phyloP scores from a whole-genome alignment of 2,329 filamentous ascomycete genomes.

The Neofusicoccum parvum region DNA sequence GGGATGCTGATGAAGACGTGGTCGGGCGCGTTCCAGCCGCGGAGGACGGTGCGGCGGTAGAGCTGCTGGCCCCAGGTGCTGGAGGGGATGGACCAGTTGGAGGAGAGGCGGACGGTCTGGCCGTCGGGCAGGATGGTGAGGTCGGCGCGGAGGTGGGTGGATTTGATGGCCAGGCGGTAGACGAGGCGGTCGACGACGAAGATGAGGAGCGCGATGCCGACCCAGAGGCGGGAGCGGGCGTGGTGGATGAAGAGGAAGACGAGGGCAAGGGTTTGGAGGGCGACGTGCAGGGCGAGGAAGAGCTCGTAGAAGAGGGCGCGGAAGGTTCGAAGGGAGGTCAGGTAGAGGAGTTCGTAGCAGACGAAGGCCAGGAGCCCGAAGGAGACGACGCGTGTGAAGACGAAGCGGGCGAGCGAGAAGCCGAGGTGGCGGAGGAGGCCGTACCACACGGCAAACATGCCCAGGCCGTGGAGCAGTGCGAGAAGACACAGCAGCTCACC shows the following conservation, averaged over 20 bases:
- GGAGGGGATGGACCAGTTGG: constrained; percentile 43
- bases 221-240: constrained; percentile 54
- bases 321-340: constrained; percentile 63
- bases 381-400: constrained; percentile 55
- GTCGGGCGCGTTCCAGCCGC: constrained; percentile 63
- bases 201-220: constrained; percentile 55
- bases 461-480: constrained; percentile 57
- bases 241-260: constrained; percentile 64
- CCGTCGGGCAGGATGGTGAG: constrained; percentile 59
- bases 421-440: constrained; percentile 53
- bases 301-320: constrained; percentile 64
- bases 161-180: constrained; percentile 59
- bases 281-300: constrained; percentile 61
- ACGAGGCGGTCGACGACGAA: constrained; percentile 61
- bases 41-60: constrained; percentile 37
- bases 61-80: constrained; percentile 22
- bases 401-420: constrained; percentile 53
- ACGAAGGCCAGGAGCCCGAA: constrained; percentile 59
- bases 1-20: constrained; percentile 67
- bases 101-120: constrained; percentile 55
- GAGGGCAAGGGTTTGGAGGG: constrained; percentile 59
- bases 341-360: constrained; percentile 63
- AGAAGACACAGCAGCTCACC: constrained; percentile 65
- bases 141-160: constrained; percentile 51
- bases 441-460: constrained; percentile 61